Evolutionary conservation across 1,284 basidiomycete species (phyloP).

Genomic region (Vanrija pseudolonga): DNA sequence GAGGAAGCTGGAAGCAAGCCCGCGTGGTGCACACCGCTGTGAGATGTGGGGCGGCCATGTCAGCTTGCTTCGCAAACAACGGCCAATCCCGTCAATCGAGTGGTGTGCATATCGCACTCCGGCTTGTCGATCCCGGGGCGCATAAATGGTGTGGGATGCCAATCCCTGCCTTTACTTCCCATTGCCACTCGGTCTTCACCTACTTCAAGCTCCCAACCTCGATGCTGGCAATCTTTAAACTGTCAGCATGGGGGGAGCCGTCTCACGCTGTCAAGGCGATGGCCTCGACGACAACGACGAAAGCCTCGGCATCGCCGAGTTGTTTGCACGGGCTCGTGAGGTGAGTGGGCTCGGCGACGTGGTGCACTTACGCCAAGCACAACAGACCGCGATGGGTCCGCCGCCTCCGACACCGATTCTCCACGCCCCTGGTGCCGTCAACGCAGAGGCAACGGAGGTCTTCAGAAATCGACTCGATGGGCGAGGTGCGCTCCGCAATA

Average conservation of each 20-base stretch:
- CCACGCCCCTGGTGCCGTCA: not conserved
- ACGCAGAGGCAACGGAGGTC: not conserved
- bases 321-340: not conserved
- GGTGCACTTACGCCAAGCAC: not conserved
- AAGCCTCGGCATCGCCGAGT: not conserved
- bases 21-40: too few relatives aligned
- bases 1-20: not conserved
- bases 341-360: not conserved
- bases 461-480: constrained; percentile 19
- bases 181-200: not conserved
- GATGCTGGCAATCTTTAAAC: not conserved
- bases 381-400: not conserved
- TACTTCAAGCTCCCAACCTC: not conserved
- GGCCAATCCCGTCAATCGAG: constrained; percentile 1
- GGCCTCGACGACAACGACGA: not conserved
- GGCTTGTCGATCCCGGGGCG: not conserved
- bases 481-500: constrained; percentile 20
- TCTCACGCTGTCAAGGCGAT: not conserved
- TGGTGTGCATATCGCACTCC: not conserved
- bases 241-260: not conserved
- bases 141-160: too few relatives aligned
- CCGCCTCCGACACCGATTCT: not conserved
- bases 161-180: too few relatives aligned
- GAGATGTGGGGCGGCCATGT: not conserved
- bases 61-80: not conserved